Evolutionary conservation across 768 basidiomycete species (phyloP).

Genomic region (Hortiboletus flavorubellus): DNA sequence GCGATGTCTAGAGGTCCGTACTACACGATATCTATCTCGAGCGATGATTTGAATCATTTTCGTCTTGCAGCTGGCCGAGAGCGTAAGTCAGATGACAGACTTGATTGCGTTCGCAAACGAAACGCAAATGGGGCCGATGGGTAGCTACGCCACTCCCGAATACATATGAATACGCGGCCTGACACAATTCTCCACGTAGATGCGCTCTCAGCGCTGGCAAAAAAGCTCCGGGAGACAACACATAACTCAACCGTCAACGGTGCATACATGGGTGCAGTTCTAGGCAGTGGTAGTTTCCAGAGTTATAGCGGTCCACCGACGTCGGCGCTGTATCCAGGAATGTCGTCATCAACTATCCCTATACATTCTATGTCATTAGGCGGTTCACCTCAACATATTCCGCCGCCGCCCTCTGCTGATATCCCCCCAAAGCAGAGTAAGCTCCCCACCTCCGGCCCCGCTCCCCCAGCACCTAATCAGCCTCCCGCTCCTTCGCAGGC

Average conservation of each 20-base stretch:
- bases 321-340: slow-evolving; percentile 44
- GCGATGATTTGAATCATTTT: slow-evolving; percentile 4
- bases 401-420: slow-evolving; percentile 43
- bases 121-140: slow-evolving; percentile 55
- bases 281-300: slow-evolving; percentile 23
- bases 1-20: slow-evolving; percentile 76
- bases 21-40: background rate
- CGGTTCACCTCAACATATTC: slow-evolving; percentile 49
- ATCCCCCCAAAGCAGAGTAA: slow-evolving; percentile 66
- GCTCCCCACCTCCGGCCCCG: slow-evolving; percentile 43
- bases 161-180: slow-evolving; percentile 23
- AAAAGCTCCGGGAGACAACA: slow-evolving; percentile 35
- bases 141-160: slow-evolving; percentile 43
- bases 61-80: slow-evolving; percentile 64
- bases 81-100: slow-evolving; percentile 76
- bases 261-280: slow-evolving; percentile 16
- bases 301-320: slow-evolving; percentile 30
- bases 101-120: slow-evolving; percentile 64
- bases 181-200: slow-evolving; percentile 35
- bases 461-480: slow-evolving; percentile 39
- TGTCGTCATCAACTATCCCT: slow-evolving; percentile 41
- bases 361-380: slow-evolving; percentile 42
- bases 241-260: slow-evolving; percentile 16
- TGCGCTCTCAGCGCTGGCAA: slow-evolving; percentile 40
- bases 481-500: slow-evolving; percentile 39